A percentile compares a stretch with the other conserved stretches of the same genome.
Evolutionary conservation across 2,329 filamentous ascomycete genomes (phyloP).

Genomic region (Pseudogymnoascus sp.): DNA sequence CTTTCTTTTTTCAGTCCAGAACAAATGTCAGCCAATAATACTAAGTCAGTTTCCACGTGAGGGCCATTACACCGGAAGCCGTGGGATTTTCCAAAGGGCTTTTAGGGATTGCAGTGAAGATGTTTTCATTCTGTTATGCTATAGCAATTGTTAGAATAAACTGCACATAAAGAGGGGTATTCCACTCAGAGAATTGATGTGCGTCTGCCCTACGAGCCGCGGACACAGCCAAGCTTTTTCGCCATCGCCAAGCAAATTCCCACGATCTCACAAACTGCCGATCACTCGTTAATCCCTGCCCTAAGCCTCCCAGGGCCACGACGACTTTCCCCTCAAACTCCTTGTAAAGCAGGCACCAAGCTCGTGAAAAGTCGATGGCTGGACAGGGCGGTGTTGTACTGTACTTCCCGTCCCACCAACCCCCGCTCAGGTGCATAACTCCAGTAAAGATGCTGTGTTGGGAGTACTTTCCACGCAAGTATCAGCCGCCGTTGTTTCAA

Average conservation of each 20-base stretch:
- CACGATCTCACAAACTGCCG: background rate
- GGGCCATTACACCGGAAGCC: background rate
- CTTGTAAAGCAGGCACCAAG: background rate
- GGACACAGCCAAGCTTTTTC: background rate
- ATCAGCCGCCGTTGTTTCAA: background rate
- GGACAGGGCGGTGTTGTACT: background rate
- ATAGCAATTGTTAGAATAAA: background rate
- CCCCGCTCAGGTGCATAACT: conserved; percentile 1
- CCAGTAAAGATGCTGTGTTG: background rate
- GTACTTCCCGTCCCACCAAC: background rate
- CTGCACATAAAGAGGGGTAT: background rate
- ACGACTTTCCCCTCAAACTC: background rate
- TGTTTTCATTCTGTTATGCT: background rate
- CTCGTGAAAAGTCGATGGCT: background rate
- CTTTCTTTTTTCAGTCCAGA: background rate
- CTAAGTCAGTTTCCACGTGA: background rate
- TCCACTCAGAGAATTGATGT: background rate
- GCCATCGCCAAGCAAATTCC: background rate
- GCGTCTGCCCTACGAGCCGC: background rate
- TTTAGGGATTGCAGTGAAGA: background rate
- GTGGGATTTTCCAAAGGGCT: background rate
- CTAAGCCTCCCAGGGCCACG: background rate
- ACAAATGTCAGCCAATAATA: background rate
- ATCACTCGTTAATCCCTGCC: background rate
- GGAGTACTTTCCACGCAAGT: background rate